Conservation (phyloP, 768 basidiomycete genomes). For the Russula abietina region DNA sequence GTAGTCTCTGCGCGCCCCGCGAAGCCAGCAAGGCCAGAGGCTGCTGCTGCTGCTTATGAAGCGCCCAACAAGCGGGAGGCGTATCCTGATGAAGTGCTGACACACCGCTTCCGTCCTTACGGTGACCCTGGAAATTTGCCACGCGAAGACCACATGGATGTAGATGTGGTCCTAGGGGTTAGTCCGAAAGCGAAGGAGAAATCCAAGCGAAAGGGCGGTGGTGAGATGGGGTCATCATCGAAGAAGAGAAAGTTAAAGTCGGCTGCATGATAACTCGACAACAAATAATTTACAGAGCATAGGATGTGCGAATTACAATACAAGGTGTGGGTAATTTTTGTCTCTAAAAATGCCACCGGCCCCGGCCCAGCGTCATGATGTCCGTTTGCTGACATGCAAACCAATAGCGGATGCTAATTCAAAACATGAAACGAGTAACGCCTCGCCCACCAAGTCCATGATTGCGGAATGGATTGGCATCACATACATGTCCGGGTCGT, state of each 20-base stretch:
- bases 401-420: conserved; percentile 52
- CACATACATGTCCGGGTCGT: conserved; percentile 90
- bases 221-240: conserved; percentile 12
- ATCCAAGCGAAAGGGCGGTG: conserved; percentile 13
- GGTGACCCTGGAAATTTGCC: conserved; percentile 14
- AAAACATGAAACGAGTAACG: conserved; percentile 72
- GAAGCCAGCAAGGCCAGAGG: conserved; percentile 2
- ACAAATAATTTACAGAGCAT: background rate
- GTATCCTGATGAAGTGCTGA: conserved; percentile 21
- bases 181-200: conserved; percentile 2
- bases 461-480: conserved; percentile 88
- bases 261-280: background rate
- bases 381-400: conserved; percentile 27
- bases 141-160: background rate
- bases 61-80: conserved; percentile 19
- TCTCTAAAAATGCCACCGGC: background rate
- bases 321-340: background rate
- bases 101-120: conserved; percentile 22
- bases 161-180: conserved; percentile 4
- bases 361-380: background rate
- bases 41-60: background rate
- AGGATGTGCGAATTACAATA: background rate
- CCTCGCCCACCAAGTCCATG: conserved; percentile 79
- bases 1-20: conserved; percentile 16
- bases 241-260: conserved; percentile 23